Evolutionary conservation across 352 stramenopile genomes (phyloP).

Genomic region (Globisporangium echinulatum): DNA sequence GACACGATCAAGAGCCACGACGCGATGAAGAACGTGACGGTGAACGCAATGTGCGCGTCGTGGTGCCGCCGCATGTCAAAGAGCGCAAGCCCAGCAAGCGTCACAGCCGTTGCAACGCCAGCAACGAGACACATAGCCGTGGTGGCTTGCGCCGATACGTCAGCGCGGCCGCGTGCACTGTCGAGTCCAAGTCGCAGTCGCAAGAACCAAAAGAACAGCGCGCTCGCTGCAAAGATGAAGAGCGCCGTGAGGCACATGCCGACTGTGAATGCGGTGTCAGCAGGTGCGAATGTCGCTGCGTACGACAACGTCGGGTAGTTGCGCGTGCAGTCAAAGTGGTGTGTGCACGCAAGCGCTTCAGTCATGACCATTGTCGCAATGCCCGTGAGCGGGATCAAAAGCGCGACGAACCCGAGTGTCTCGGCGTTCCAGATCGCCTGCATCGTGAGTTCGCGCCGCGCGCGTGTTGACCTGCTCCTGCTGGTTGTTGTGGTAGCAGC

Average conservation of each 20-base stretch:
- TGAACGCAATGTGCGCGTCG: conserved; percentile 65
- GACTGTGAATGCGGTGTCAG: conserved; percentile 56
- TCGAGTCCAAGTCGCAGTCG: conserved; percentile 27
- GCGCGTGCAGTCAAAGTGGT: conserved; percentile 68
- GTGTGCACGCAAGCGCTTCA: conserved; percentile 54
- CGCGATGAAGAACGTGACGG: conserved; percentile 68
- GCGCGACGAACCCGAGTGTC: conserved; percentile 60
- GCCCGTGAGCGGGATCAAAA: conserved; percentile 64
- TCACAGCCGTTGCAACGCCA: conserved; percentile 27
- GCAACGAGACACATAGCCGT: conserved; percentile 19
- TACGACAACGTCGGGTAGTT: conserved; percentile 83
- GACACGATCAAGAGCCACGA: conserved; percentile 64
- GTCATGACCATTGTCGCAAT: conserved; percentile 71
- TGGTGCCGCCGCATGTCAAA: conserved; percentile 75
- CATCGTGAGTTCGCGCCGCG: conserved; percentile 8
- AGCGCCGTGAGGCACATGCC: conserved; percentile 78
- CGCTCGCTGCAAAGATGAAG: conserved; percentile 51
- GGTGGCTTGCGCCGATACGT: conserved; percentile 2
- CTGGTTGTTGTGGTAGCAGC: neutral
- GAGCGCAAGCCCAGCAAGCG: conserved; percentile 61
- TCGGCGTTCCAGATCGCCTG: conserved; percentile 23
- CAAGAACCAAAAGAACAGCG: conserved; percentile 72
- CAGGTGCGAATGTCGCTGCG: conserved; percentile 68
- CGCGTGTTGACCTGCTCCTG: no score
- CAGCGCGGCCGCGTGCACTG: neutral